Conservation (phyloP, 768 basidiomycete genomes). For the Leucosporidium creatinivorum region DNA sequence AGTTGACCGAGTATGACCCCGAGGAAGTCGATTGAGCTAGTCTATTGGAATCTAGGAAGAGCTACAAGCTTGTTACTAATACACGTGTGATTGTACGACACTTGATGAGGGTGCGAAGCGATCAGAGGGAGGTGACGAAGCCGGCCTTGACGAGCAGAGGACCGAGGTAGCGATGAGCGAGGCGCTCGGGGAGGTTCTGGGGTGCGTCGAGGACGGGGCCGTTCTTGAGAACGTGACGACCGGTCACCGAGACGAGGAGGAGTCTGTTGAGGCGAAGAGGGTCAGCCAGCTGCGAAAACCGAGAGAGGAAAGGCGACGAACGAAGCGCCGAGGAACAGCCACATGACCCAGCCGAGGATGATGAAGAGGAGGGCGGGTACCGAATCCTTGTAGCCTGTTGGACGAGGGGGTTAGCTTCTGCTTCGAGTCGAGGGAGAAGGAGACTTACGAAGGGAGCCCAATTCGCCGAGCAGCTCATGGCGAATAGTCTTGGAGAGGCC, state of each 20-base stretch:
- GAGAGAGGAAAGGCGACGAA: not conserved
- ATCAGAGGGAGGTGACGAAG: not conserved
- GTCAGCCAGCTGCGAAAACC: not conserved
- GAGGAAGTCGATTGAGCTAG: not conserved
- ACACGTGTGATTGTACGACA: not conserved
- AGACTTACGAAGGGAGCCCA: not conserved
- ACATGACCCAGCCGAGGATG: not conserved
- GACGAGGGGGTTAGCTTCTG: not conserved
- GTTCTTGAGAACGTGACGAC: not conserved
- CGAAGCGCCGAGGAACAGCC: not conserved
- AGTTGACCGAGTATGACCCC: not conserved
- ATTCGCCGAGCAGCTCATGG: not conserved
- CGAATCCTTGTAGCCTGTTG: not conserved
- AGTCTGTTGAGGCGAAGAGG: not conserved
- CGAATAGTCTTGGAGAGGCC: not conserved
- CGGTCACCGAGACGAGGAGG: not conserved
- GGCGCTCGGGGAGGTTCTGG: not conserved
- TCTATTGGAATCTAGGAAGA: not conserved
- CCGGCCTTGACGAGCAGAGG: not conserved
- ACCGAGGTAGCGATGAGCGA: not conserved
- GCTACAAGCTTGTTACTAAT: not conserved
- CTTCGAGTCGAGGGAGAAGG: not conserved
- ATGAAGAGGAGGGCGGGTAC: not conserved
- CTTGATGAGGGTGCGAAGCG: too few species aligned
- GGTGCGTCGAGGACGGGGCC: not conserved